A percentile compares a stretch with the other conserved stretches of the same genome.
These are phyloP conservation scores for Tuber aestivum DNA, from an alignment of 495 filamentous ascomycete species.

Conservation along the genomic window DNA sequence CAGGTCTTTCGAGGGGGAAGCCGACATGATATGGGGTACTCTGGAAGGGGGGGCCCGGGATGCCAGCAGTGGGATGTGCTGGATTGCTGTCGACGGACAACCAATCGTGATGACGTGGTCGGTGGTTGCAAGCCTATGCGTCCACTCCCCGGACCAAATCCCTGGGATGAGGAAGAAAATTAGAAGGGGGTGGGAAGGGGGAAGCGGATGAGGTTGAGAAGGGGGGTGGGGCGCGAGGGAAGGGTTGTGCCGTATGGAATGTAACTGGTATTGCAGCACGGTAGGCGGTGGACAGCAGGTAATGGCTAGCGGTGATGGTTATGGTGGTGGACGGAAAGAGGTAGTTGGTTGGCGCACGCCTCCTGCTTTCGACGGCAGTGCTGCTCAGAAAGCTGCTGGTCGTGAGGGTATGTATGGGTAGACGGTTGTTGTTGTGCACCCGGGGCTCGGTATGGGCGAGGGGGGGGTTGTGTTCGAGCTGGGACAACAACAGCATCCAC, in stretches of 20 bases:
- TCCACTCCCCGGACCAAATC: slow-evolving; percentile 34
- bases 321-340: background rate
- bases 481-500: slow-evolving; percentile 25
- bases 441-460: slow-evolving; percentile 9
- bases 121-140: slow-evolving; percentile 35
- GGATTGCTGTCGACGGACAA: slow-evolving; percentile 25
- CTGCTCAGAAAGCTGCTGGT: slow-evolving; percentile 25
- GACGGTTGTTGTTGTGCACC: slow-evolving; percentile 12
- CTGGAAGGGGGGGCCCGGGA: slow-evolving; percentile 27
- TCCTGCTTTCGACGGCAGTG: slow-evolving; percentile 29
- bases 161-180: slow-evolving; percentile 18
- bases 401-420: slow-evolving; percentile 31
- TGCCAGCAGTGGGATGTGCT: slow-evolving; percentile 33
- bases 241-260: background rate
- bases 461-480: slow-evolving; percentile 29
- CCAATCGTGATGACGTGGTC: slow-evolving; percentile 27
- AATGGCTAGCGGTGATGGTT: background rate
- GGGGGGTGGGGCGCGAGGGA: background rate
- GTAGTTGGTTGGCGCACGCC: background rate
- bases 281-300: background rate
- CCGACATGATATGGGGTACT: slow-evolving; percentile 81
- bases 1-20: slow-evolving; percentile 81
- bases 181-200: background rate
- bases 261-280: background rate
- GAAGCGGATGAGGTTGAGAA: background rate